Evolutionary conservation across 1,139 yeast genomes (phyloP).

Genomic region (Hanseniaspora uvarum): DNA sequence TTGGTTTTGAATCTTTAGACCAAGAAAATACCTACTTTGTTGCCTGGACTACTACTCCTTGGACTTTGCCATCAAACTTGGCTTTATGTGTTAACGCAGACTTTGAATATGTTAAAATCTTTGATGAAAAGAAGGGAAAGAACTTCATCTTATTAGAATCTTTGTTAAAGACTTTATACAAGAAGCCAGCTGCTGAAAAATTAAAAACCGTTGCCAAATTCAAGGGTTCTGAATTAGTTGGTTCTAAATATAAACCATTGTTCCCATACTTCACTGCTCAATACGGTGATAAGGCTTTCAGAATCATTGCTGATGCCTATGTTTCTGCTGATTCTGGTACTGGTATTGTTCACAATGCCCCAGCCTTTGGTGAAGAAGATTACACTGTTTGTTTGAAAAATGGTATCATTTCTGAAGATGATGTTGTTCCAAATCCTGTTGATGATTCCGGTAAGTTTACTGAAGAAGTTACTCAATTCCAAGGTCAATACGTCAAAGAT

Average conservation of each 20-base stretch:
- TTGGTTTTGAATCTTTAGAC: conserved; percentile 72
- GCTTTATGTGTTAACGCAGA: conserved; percentile 86
- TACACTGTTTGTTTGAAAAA: conserved; percentile 65
- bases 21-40: conserved; percentile 76
- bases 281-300: conserved; percentile 68
- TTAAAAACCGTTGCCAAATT: conserved; percentile 71
- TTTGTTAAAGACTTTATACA: conserved; percentile 71
- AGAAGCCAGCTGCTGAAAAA: conserved; percentile 87
- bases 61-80: conserved; percentile 95
- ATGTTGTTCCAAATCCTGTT: conserved; percentile 81
- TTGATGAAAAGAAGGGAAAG: conserved; percentile 74
- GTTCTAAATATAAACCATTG: conserved; percentile 69
- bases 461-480: conserved; percentile 57
- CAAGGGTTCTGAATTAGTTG: conserved; percentile 69
- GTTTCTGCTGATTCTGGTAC: conserved; percentile 95
- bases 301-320: conserved; percentile 69
- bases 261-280: conserved; percentile 70
- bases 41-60: conserved; percentile 99
- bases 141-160: conserved; percentile 75
- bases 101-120: conserved; percentile 83
- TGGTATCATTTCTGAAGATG: conserved; percentile 62
- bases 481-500: conserved; percentile 84
- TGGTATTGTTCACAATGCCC: conserved; percentile 97
- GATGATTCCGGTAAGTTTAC: conserved; percentile 87
- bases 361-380: conserved; percentile 99